Evolutionary conservation across 176 grass and related monocot genomes (phyloP), one percentile per base, ranked within the genome.

Genomic region (Phoenix roebelenii): DNA sequence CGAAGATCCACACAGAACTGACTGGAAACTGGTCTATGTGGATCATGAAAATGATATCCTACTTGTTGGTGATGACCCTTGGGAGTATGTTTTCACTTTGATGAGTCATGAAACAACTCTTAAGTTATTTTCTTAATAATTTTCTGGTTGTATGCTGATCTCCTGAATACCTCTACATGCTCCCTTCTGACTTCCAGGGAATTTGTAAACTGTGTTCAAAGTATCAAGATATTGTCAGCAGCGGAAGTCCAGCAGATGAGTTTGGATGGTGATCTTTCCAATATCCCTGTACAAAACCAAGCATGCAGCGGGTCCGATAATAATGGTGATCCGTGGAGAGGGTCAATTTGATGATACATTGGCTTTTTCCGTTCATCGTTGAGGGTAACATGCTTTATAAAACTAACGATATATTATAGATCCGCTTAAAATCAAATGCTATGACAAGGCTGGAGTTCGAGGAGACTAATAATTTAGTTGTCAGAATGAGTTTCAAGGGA

Each of bases 171-270:
- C 35, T 44, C 35, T 12, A 14, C 35, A 10, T 44, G 1, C 35
- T 44, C 35, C 10, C 10, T 12, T 44, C 55, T 5, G 23, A 16
- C 25, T 58, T 22, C 80, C 80, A 98, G 94, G 79, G 94, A 98
- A 54, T 98, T 98, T 78, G 88, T 98, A 55, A 80, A 70, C 72
- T 98, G 94, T 50, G 94, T 98, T 23, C 89, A 98, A 60, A 98
- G 94, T 70, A 92, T 98, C 66, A 98, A 92, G 70, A 92, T 98
- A 58, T 60, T 98, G 51, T 98, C 94, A 70, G 69, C 88, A 66
- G 76, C n/a, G 25, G 94, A 98, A 72, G 94, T 98, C 64, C 94
- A 93, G 54, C 94, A 98, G 55, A 98, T 98, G 88, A 98, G 88
- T 58, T 81, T 98, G 73, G 85, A 98, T 71, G 94, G 78, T 4